phyloP scores from a whole-genome alignment of 108 stramenopile species.

The Hondaea fermentalgiana region DNA sequence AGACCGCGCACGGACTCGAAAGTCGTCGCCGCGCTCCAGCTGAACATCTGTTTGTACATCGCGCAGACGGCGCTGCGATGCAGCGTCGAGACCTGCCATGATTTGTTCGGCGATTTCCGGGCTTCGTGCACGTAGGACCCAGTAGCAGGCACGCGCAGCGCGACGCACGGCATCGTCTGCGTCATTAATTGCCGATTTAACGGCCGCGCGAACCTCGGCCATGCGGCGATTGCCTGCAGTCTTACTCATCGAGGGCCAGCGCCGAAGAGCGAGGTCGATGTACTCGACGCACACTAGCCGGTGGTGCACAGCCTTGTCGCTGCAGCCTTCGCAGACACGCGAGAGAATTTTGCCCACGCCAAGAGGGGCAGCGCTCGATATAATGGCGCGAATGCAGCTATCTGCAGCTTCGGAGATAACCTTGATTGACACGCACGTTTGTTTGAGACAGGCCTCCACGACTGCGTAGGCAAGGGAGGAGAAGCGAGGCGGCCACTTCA shows the following conservation, averaged over 20 bases:
- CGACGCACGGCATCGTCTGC: background rate
- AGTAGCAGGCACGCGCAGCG: background rate
- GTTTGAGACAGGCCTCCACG: background rate
- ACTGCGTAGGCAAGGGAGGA: background rate
- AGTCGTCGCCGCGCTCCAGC: background rate
- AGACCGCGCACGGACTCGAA: background rate
- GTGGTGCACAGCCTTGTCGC: background rate
- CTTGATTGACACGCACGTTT: background rate
- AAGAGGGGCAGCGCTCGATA: background rate
- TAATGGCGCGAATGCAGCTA: background rate
- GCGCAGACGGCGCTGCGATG: background rate
- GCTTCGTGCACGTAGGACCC: background rate
- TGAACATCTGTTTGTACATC: background rate
- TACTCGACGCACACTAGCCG: background rate
- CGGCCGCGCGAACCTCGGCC: background rate
- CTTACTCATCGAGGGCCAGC: background rate
- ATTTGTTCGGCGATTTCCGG: background rate
- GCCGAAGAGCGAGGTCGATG: background rate
- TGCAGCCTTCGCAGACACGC: background rate
- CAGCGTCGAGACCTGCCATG: background rate
- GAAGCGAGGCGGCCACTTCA: background rate
- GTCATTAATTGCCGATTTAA: background rate
- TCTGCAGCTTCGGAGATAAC: slow-evolving; percentile 3
- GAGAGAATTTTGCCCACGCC: background rate
- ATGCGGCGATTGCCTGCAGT: background rate